Conservation (phyloP, 148 eudicot species). For the Rhododendron griersonianum region DNA sequence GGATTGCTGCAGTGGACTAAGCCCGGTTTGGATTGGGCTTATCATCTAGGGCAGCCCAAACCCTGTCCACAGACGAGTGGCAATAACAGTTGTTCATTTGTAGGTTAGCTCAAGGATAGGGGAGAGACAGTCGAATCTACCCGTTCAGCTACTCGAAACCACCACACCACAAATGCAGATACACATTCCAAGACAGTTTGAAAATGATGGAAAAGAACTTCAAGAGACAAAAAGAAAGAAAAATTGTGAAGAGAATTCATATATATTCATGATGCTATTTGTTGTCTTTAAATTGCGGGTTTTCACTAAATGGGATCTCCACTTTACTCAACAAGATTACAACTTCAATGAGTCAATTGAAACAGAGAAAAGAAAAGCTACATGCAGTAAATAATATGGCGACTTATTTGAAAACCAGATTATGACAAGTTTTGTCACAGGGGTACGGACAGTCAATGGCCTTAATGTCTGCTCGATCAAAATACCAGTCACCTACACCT, state of each 20-base stretch:
- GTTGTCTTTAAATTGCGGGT: slow-evolving; percentile 1
- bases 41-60: too few species aligned
- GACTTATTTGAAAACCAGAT: slow-evolving; percentile 54
- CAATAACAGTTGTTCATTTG: too few species aligned
- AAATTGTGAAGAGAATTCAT: background rate
- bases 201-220: background rate
- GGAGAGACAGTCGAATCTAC: too few species aligned
- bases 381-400: background rate
- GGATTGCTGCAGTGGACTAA: too few species aligned
- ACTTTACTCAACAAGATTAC: background rate
- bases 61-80: too few species aligned
- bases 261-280: background rate
- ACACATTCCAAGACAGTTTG: background rate
- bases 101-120: too few species aligned
- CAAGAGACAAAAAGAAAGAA: background rate
- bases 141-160: too few species aligned
- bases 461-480: slow-evolving; percentile 46
- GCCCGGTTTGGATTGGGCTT: too few species aligned
- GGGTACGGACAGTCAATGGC: slow-evolving; percentile 83
- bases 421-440: slow-evolving; percentile 87
- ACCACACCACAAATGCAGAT: too few species aligned
- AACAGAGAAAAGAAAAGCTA: background rate
- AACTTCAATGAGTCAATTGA: slow-evolving; percentile 1
- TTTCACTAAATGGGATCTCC: background rate
- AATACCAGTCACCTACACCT: slow-evolving; percentile 91